Evolutionary conservation across 257 asterid species (phyloP).

Genomic region (Euphrasia confusa): DNA sequence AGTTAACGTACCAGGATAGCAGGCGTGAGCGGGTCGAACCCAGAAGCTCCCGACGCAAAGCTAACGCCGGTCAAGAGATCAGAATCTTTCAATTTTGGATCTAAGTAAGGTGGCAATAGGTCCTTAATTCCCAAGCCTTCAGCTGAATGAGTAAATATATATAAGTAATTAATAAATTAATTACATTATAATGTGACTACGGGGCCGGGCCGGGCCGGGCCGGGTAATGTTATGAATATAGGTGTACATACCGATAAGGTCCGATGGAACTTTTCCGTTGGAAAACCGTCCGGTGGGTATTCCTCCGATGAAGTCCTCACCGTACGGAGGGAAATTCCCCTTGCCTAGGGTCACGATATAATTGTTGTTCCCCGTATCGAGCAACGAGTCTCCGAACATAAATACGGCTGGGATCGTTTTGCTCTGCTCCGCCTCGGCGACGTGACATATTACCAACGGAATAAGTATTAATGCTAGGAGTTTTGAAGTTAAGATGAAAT

Average conservation of each 20-base stretch:
- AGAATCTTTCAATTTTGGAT: background rate
- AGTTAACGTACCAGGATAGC: no score
- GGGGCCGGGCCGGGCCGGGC: no score
- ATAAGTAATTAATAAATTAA: background rate
- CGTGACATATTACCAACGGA: background rate
- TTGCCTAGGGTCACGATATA: conserved; percentile 25
- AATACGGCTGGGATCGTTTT: conserved; percentile 42
- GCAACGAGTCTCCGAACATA: conserved; percentile 71
- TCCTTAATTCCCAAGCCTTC: conserved; percentile 4
- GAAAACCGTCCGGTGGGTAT: conserved; percentile 62
- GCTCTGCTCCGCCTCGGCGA: conserved; percentile 16
- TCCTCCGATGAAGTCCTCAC: conserved; percentile 53
- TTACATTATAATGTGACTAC: no score
- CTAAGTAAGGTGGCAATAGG: background rate
- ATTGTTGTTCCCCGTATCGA: conserved; percentile 73
- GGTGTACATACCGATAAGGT: background rate
- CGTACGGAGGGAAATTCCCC: conserved; percentile 57
- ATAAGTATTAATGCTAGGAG: background rate
- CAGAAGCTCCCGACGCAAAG: background rate
- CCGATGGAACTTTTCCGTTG: conserved; percentile 35
- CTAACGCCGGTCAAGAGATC: background rate
- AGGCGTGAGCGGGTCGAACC: background rate
- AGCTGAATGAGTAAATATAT: background rate
- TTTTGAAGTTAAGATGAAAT: background rate
- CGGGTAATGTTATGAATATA: background rate